These are phyloP conservation scores for Kondoa subrosea DNA, from an alignment of 768 basidiomycete species.

Conservation along the genomic window DNA sequence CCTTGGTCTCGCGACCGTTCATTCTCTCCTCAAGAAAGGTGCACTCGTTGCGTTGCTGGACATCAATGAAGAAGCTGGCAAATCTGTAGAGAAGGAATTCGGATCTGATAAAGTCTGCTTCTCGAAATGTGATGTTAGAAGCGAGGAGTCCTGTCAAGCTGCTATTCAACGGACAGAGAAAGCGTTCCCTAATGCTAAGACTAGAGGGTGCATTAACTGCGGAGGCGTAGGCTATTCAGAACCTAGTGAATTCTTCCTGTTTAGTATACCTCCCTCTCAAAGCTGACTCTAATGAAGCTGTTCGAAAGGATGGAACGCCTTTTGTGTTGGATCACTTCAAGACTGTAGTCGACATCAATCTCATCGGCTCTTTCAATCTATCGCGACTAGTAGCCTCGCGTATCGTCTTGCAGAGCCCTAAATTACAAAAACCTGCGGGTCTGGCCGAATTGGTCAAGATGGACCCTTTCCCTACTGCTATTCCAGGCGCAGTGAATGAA, in stretches of 20 bases:
- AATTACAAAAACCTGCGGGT: constrained; percentile 33
- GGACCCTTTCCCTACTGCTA: neutral
- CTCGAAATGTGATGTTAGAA: constrained; percentile 30
- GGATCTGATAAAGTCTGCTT: constrained; percentile 17
- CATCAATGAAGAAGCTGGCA: constrained; percentile 15
- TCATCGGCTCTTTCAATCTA: constrained; percentile 46
- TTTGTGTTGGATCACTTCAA: constrained; percentile 44
- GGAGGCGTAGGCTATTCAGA: constrained; percentile 39
- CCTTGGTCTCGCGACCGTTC: constrained; percentile 42
- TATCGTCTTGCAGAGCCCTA: constrained; percentile 32
- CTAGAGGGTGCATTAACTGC: constrained; percentile 48
- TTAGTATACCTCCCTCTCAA: neutral
- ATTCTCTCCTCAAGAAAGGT: constrained; percentile 36
- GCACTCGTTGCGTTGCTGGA: constrained; percentile 45
- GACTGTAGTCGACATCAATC: constrained; percentile 41
- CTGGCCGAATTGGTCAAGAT: constrained; percentile 19
- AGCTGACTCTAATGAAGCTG: constrained; percentile 33
- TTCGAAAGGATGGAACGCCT: constrained; percentile 38
- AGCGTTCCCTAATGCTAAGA: constrained; percentile 34
- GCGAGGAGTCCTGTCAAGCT: constrained; percentile 27
- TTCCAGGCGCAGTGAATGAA: constrained; percentile 32
- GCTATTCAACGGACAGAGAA: constrained; percentile 30
- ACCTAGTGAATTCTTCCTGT: neutral
- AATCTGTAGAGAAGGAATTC: constrained; percentile 6
- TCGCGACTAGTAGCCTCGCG: constrained; percentile 42